Evolutionary conservation across 179 eudicot genomes (phyloP), one percentile per base, ranked within the genome.

Genomic region (Gypsophila paniculata): DNA sequence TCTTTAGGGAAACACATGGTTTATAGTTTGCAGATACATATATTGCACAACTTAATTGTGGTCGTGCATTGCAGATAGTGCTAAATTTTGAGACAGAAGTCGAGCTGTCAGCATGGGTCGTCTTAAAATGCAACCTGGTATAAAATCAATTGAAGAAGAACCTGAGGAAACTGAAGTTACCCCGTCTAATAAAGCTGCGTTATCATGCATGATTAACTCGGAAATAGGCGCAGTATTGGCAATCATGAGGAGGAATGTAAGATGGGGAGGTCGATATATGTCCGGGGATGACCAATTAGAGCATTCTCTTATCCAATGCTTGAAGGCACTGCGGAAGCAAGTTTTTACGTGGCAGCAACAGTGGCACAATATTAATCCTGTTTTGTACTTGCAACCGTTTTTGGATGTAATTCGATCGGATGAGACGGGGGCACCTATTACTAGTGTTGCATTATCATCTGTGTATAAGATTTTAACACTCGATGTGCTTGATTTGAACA

Each of bases 241-340:
- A 61, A 88, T 89, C 29, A 87, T 89, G 96, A 83, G 96, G 82
- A 86, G 91, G 80, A 89, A 89, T 79, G 96, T 89, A 15, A 77
- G 87, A 53, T 89, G 91, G 91, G 90, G 96, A 68, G 87, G 86
- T 68, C 88, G 80, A 42, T 89, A 82, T 77, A 84, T 76, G 78
- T 76, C 90, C 7, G 89, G 85, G 44, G 90, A 86, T 77, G 91
- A 86, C 67, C 91, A 87, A 52, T 67, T 87, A 77, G 96, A 89
- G 74, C 90, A 89, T 77, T 76, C 90, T 61, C 87, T 89, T 64
- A 83, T 89, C 22, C 83, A 80, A 22, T 83, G 91, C 64, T 79
- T 87, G 82, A 89, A 89, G 82, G 85, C 84, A 52, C 72, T 89
- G 73, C 85, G 96, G 44, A 86, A 81, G 77, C 80, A 87, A 76